Evolutionary conservation across 441 rosid species (phyloP), one percentile per base, ranked within the genome.

Genomic region (Omphalea diandra): DNA sequence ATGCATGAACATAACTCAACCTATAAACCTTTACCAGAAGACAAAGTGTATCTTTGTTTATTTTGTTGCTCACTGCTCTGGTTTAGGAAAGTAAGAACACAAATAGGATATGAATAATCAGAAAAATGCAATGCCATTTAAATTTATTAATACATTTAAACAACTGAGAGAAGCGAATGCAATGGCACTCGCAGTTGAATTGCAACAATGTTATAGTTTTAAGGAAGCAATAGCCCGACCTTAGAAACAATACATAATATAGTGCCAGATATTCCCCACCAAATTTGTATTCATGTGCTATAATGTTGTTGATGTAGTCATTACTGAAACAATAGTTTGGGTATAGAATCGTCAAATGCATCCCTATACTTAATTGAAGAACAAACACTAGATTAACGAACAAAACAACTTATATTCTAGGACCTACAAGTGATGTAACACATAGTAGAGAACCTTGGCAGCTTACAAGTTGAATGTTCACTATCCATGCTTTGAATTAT

Each of bases 301-400:
- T 85, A 66, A 90, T 86, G 82, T 55, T 84, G 83, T 87, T 86
- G 76, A 90, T 76, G 73, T 81, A 81, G 83, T 72, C 89, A 77
- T 90, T 90, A 86, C 93, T 90, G 46, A 87, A 83, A 81, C 91
- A 87, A 57, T 90, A 90, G 69, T 87, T 88, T 87, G 89, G 79
- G 27, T 52, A 73, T 15, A 75, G 17, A 73, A 68, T 61, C 29
- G 60, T 26, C 36, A 65, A 46, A 76, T 22, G 12, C 50, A 40
- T 76, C 76, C 67, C 43, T 59, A 65, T 65, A 65, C 35, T 58
- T 62, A 55, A 47, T 72, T 12, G 5, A 41, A 60, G 15, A 63
- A 64, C 41, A 31, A 47, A n/a, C 2, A 55, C 3, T n/a, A 12
- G 47, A 54, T 20, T 24, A 43, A 54, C 46, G 18, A 50, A 17